Base-by-base conservation (phyloP, 1,284 basidiomycete genomes). In the Moesziomyces sp. region DNA sequence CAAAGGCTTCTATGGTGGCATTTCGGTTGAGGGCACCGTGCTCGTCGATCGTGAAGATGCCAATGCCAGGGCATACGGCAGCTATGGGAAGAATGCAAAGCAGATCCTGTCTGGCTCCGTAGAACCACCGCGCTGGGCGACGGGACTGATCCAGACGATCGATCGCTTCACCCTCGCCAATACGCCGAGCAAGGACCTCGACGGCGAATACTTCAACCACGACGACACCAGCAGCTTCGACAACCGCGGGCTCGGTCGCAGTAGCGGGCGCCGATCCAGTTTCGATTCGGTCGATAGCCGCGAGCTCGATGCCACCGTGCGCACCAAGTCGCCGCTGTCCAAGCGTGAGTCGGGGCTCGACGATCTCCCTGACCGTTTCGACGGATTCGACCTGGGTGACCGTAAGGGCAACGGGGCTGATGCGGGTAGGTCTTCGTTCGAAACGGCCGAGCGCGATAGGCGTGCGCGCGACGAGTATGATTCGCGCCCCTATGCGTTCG, bases 21-120 rank as follows among this genome's bases (percentile, higher is more conserved):
- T 89, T 21, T 94, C 93, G 10, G 86, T 98, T 38, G 95, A 98
- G 87, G 96, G 96, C 11, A 94, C 92, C 0, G 91, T 97, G 46
- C 94, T 99, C 56, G 88, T 97, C 21, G 96, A 98, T 84, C 90
- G 97, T 82, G 95, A 98, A 51, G 97, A 99, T 52, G 83, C 85
- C 19, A 86, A 86, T 57, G 52, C 68, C 3, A 84, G 83, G 49
- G 85, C 83, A 2, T 86, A 86, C 53, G 77, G 83, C 6, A 52
- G 55, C 13, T 44, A 44, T 19, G 59, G 63, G 23, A 64, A 66
- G 40, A 76, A 77, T 3, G 65, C 80, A n/a, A 77, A 78, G 46
- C 66, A 81, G 52, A 79, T 84, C 47, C 70, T 84, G 10, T 58
- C 70, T 5, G 82, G 82, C 26, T 26, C 53, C 3, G 54, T 79